Evolutionary conservation across 2,329 filamentous ascomycete species (phyloP).

Genomic region (Fonsecaea erecta): DNA sequence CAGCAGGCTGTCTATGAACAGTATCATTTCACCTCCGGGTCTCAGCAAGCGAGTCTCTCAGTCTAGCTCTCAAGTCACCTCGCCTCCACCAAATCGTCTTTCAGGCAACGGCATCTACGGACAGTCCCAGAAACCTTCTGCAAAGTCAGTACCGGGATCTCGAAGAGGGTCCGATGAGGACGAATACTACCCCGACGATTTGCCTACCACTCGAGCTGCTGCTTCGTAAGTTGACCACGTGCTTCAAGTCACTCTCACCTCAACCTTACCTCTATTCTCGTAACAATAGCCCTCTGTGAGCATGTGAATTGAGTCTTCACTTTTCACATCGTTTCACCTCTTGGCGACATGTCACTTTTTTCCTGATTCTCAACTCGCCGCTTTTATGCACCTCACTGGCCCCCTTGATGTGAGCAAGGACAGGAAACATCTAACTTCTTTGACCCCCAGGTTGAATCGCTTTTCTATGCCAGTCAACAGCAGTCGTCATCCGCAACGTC

Average conservation of each 20-base stretch:
- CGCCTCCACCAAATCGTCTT: slow-evolving; percentile 69
- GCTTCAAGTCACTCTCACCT: slow-evolving; percentile 5
- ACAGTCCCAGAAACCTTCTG: slow-evolving; percentile 65
- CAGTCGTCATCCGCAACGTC: slow-evolving; percentile 36
- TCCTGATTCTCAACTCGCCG: slow-evolving; percentile 10
- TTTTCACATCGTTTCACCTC: slow-evolving; percentile 16
- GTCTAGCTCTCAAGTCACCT: slow-evolving; percentile 79
- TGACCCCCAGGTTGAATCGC: slow-evolving; percentile 70
- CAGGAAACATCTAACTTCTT: slow-evolving; percentile 28
- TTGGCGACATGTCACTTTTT: neutral
- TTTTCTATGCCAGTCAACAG: slow-evolving; percentile 90
- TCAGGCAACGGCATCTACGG: slow-evolving; percentile 49
- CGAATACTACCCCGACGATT: slow-evolving; percentile 69
- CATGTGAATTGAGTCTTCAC: neutral
- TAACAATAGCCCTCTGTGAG: neutral
- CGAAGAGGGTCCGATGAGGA: slow-evolving; percentile 90
- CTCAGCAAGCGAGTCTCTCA: slow-evolving; percentile 73
- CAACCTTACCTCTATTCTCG: neutral
- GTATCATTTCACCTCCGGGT: slow-evolving; percentile 79
- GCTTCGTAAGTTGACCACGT: slow-evolving; percentile 71
- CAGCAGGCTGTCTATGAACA: slow-evolving; percentile 87
- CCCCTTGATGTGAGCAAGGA: slow-evolving; percentile 5
- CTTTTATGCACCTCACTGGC: slow-evolving; percentile 6
- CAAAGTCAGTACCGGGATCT: slow-evolving; percentile 83
- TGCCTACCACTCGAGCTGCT: slow-evolving; percentile 69